A percentile compares a stretch with the other conserved stretches of the same genome.
Evolutionary conservation across 2,329 filamentous ascomycete genomes (phyloP).

Genomic region (Macrophomina pseudophaseolina): DNA sequence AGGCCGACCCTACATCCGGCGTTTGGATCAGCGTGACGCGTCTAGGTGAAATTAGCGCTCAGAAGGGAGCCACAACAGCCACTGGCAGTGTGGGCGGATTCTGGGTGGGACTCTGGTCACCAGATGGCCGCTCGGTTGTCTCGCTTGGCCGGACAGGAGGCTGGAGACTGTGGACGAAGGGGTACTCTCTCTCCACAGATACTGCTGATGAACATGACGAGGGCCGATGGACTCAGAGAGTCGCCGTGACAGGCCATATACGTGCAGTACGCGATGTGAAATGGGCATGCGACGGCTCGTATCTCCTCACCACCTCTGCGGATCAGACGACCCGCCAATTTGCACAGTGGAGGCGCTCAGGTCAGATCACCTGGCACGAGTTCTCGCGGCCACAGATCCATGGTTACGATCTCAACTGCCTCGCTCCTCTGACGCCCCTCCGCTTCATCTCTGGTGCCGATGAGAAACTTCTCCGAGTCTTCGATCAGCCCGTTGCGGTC

Average conservation of each 20-base stretch:
- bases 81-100: slow-evolving; percentile 96
- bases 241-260: slow-evolving; percentile 84
- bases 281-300: slow-evolving; percentile 83
- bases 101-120: slow-evolving; percentile 94
- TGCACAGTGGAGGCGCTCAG: slow-evolving; percentile 66
- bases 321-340: slow-evolving; percentile 94
- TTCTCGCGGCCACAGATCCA: slow-evolving; percentile 96
- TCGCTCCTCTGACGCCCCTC: slow-evolving; percentile 72
- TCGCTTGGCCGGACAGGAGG: slow-evolving; percentile 90
- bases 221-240: slow-evolving; percentile 75
- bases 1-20: slow-evolving; percentile 79
- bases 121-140: slow-evolving; percentile 73
- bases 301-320: slow-evolving; percentile 84
- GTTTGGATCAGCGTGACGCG: slow-evolving; percentile 88
- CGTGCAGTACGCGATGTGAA: slow-evolving; percentile 79
- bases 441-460: slow-evolving; percentile 95
- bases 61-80: slow-evolving; percentile 94
- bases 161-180: slow-evolving; percentile 84
- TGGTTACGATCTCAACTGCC: slow-evolving; percentile 96
- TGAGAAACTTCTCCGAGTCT: slow-evolving; percentile 96
- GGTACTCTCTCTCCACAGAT: slow-evolving; percentile 39
- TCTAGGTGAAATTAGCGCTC: slow-evolving; percentile 89
- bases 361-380: slow-evolving; percentile 85
- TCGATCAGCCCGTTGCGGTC: slow-evolving; percentile 84
- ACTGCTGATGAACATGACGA: slow-evolving; percentile 57